Conservation (phyloP, 2,329 filamentous ascomycete genomes). For the Mariannaea elegans region DNA sequence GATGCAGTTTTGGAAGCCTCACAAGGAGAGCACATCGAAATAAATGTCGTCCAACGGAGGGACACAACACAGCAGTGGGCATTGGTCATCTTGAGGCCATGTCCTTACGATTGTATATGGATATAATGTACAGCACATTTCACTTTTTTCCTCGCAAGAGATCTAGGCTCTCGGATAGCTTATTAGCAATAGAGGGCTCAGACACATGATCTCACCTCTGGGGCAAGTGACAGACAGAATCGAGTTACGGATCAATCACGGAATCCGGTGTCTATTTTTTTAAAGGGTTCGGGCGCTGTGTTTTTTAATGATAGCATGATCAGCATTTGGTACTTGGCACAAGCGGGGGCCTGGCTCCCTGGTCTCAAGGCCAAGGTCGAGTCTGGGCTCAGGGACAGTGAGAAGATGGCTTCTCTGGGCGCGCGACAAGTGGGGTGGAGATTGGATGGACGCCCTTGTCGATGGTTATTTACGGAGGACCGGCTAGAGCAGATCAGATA, state of each 20-base stretch:
- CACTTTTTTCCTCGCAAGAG: constrained; percentile 20
- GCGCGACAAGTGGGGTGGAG: constrained; percentile 17
- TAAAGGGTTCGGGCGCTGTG: constrained; percentile 36
- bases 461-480: constrained; percentile 19
- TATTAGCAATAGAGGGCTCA: constrained; percentile 15
- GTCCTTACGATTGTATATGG: constrained; percentile 49
- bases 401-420: constrained; percentile 16
- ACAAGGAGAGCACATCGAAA: constrained; percentile 50
- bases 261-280: constrained; percentile 26
- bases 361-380: constrained; percentile 28
- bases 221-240: constrained; percentile 23
- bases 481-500: constrained; percentile 30
- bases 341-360: constrained; percentile 35
- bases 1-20: constrained; percentile 81
- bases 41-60: constrained; percentile 21
- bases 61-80: constrained; percentile 19
- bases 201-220: constrained; percentile 2
- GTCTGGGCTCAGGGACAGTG: constrained; percentile 18
- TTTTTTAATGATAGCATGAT: constrained; percentile 52
- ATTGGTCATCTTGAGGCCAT: constrained; percentile 29
- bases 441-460: constrained; percentile 28
- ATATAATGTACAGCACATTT: constrained; percentile 49
- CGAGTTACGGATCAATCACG: constrained; percentile 20
- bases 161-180: constrained; percentile 11
- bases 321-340: constrained; percentile 47